Conservation (phyloP, 768 basidiomycete genomes). For the Kwoniella sp. region DNA sequence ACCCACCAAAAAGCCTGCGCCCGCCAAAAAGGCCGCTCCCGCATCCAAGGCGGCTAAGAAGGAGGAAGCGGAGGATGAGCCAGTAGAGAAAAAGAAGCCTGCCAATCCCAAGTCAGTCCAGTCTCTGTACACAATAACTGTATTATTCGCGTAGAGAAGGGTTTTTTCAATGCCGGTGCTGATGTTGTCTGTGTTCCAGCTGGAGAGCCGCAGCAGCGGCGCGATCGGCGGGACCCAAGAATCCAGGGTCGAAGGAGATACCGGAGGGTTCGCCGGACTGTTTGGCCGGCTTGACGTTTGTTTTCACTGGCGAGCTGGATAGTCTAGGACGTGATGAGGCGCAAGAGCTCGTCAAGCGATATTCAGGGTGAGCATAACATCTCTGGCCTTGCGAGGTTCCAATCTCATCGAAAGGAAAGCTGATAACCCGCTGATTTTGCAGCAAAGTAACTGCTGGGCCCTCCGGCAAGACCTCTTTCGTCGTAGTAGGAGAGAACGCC, state of each 20-base stretch:
- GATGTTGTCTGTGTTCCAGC: slow-evolving; percentile 52
- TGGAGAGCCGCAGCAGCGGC: slow-evolving; percentile 45
- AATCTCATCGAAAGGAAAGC: background rate
- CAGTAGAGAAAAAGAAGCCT: slow-evolving; percentile 47
- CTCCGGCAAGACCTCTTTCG: slow-evolving; percentile 84
- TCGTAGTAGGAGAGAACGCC: slow-evolving; percentile 83
- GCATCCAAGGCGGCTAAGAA: slow-evolving; percentile 18
- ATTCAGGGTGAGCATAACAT: slow-evolving; percentile 71
- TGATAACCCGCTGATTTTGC: slow-evolving; percentile 7
- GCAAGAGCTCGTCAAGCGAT: slow-evolving; percentile 83
- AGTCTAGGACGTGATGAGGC: slow-evolving; percentile 88
- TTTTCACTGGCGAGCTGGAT: slow-evolving; percentile 91
- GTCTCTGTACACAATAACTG: background rate
- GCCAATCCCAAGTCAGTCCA: slow-evolving; percentile 57
- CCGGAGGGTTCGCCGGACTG: slow-evolving; percentile 74
- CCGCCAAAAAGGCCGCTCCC: slow-evolving; percentile 32
- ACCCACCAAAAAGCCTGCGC: slow-evolving; percentile 23
- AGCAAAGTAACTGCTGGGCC: slow-evolving; percentile 86
- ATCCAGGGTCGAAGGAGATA: slow-evolving; percentile 67
- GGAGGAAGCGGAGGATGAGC: slow-evolving; percentile 31
- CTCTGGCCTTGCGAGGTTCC: background rate
- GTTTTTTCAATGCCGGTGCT: too few relatives aligned
- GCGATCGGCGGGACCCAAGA: slow-evolving; percentile 40
- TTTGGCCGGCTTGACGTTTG: slow-evolving; percentile 82
- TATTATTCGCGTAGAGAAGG: slow-evolving; percentile 15